Conservation (phyloP, 345 rosid genomes). For the Jatropha curcas region DNA sequence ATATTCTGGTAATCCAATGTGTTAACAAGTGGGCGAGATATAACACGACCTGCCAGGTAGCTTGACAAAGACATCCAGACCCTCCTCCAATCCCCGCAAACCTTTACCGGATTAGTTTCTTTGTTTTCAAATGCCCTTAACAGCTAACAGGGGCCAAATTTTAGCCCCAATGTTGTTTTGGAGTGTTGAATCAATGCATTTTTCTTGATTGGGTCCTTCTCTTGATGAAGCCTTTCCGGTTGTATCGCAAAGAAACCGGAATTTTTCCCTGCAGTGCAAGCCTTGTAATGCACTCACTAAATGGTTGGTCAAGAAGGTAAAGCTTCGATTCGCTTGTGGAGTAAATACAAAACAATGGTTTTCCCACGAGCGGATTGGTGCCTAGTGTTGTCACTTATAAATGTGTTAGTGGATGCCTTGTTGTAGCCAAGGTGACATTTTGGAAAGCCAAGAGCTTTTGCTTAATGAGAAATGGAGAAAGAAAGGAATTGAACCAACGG, state of each 20-base stretch:
- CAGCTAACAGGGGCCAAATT: slow-evolving; percentile 26
- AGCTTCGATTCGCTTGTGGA: slow-evolving; percentile 53
- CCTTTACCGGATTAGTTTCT: slow-evolving; percentile 26
- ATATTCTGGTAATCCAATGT: slow-evolving; percentile 41
- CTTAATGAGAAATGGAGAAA: slow-evolving; percentile 48
- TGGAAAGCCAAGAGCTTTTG: slow-evolving; percentile 41
- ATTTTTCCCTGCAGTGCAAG: slow-evolving; percentile 43
- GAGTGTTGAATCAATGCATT: slow-evolving; percentile 50
- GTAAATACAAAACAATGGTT: slow-evolving; percentile 41
- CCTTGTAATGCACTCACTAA: slow-evolving; percentile 55
- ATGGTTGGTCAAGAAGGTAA: slow-evolving; percentile 49
- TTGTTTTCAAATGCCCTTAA: slow-evolving; percentile 47
- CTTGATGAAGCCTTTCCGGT: slow-evolving; percentile 66
- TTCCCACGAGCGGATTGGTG: slow-evolving; percentile 49
- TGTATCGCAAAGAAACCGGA: slow-evolving; percentile 43
- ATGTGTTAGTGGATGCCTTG: slow-evolving; percentile 54
- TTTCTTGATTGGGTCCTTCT: slow-evolving; percentile 48
- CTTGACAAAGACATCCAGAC: slow-evolving; percentile 54
- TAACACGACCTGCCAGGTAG: slow-evolving; percentile 54
- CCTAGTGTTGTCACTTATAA: slow-evolving; percentile 60
- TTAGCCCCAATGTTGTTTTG: slow-evolving; percentile 49
- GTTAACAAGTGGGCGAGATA: slow-evolving; percentile 33
- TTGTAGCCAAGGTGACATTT: slow-evolving; percentile 49
- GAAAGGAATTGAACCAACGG: slow-evolving; percentile 51
- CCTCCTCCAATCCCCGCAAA: slow-evolving; percentile 36